Conservation (phyloP, 148 eudicot genomes). For the Salicornia ramosissima region DNA sequence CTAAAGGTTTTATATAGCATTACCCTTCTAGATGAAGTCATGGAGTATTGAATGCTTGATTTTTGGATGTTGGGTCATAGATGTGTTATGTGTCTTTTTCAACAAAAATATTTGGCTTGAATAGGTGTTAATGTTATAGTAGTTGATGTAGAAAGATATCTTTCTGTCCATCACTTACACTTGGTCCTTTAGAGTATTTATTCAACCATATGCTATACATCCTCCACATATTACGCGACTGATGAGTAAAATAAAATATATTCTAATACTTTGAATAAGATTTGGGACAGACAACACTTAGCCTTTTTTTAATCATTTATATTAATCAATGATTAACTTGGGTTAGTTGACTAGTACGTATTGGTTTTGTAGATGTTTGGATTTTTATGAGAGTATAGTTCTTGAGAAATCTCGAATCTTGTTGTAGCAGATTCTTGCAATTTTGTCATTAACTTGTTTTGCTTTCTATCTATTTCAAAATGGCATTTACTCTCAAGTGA, state of each 20-base stretch:
- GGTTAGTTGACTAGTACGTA: not conserved
- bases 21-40: no score
- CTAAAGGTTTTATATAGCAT: no score
- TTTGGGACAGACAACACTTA: not conserved
- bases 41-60: not conserved
- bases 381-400: not conserved
- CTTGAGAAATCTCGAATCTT: not conserved
- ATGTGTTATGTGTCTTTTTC: not conserved
- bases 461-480: not conserved
- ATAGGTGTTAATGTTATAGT: not conserved
- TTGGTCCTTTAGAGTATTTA: conserved; percentile 6
- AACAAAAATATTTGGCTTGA: not conserved
- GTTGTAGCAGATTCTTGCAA: not conserved
- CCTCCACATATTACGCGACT: not conserved
- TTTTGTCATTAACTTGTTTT: not conserved
- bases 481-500: no score
- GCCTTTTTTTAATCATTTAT: not conserved
- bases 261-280: not conserved
- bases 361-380: not conserved
- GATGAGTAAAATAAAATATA: not conserved
- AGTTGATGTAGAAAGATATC: not conserved
- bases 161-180: not conserved
- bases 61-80: conserved; percentile 1
- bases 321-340: not conserved
- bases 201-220: not conserved